Conservation (phyloP, 148 eudicot genomes). For the Fagopyrum homotropicum region DNA sequence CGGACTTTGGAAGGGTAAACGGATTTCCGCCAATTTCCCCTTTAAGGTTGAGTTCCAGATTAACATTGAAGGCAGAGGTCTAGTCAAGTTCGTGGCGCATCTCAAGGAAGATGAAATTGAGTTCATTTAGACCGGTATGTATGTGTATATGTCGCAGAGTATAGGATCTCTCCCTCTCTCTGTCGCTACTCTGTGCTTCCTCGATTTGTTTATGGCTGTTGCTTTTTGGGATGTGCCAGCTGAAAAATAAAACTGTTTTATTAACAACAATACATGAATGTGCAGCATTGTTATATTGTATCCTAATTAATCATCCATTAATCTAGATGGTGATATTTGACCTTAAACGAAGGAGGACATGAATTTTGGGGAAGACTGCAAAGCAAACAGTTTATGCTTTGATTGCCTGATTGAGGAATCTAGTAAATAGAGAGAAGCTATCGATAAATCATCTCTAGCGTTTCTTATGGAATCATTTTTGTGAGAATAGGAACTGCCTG, state of each 20-base stretch:
- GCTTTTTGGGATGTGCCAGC: neutral
- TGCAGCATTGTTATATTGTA: slow-evolving; percentile 2
- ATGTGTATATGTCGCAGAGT: neutral
- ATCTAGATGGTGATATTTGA: neutral
- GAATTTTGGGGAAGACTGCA: neutral
- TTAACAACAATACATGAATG: slow-evolving; percentile 8
- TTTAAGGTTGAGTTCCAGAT: slow-evolving; percentile 47
- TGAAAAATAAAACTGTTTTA: neutral
- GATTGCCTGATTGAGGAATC: neutral
- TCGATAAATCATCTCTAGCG: neutral
- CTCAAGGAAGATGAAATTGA: slow-evolving; percentile 80
- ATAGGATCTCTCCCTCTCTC: neutral
- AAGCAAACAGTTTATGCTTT: neutral
- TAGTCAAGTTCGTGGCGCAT: slow-evolving; percentile 53
- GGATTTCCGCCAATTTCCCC: slow-evolving; percentile 57
- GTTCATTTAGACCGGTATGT: slow-evolving; percentile 25
- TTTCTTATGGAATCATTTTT: neutral
- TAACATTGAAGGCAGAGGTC: slow-evolving; percentile 32
- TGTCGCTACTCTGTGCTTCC: neutral
- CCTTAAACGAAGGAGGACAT: neutral
- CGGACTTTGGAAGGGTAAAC: slow-evolving; percentile 61
- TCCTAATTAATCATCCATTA: neutral
- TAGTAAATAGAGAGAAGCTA: neutral
- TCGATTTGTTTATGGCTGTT: neutral
- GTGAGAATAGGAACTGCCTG: neutral